phyloP scores from a whole-genome alignment of 306 rosid genomes.

The Pyrus pyrifolia region DNA sequence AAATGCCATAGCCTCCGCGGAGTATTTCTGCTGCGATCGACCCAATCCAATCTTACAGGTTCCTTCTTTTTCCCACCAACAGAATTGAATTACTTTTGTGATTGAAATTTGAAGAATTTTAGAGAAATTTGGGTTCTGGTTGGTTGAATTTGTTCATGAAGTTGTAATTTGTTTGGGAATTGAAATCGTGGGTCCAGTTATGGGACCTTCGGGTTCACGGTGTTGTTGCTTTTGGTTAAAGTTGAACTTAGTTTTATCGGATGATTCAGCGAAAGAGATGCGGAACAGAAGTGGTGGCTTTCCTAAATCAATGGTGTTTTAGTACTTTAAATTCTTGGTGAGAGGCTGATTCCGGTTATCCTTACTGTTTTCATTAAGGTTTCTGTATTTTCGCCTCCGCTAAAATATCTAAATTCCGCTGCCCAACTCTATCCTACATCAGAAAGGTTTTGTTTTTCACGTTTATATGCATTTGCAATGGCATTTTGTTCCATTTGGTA shows the following conservation, averaged over 20 bases:
- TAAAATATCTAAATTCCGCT: too few relatives aligned
- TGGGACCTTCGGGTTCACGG: background rate
- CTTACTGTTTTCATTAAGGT: too few relatives aligned
- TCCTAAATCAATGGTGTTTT: too few relatives aligned
- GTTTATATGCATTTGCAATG: background rate
- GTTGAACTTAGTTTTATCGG: background rate
- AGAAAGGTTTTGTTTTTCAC: background rate
- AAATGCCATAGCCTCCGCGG: constrained; percentile 52
- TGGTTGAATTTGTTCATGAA: background rate
- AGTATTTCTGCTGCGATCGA: constrained; percentile 79
- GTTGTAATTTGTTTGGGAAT: background rate
- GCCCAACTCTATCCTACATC: too few relatives aligned
- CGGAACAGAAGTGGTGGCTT: too few relatives aligned
- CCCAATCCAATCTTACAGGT: constrained; percentile 97
- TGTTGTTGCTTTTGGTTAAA: background rate
- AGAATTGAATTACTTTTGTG: constrained; percentile 1
- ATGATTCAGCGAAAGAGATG: background rate
- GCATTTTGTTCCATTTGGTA: background rate
- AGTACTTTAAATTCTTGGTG: too few relatives aligned
- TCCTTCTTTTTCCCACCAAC: background rate
- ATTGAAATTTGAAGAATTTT: background rate
- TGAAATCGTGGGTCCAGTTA: background rate
- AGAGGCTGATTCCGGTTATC: too few relatives aligned
- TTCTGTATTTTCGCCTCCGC: too few relatives aligned
- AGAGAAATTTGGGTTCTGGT: background rate